A percentile compares a stretch with the other conserved stretches of the same genome.
phyloP scores from a whole-genome alignment of 2,329 filamentous ascomycete genomes.

The Cercospora nicotianae region DNA sequence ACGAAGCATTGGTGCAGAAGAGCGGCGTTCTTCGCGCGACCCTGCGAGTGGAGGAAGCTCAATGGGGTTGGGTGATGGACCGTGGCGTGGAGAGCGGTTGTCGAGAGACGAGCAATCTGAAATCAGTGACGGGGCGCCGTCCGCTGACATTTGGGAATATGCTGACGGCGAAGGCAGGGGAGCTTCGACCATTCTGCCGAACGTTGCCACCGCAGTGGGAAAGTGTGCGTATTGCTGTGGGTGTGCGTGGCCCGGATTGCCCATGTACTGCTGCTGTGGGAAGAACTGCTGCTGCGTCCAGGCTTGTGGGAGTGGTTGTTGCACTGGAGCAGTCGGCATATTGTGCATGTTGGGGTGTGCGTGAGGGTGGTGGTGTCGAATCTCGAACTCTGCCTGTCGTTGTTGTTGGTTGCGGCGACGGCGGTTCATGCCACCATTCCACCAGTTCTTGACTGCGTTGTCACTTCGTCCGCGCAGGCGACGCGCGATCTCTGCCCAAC shows the following conservation, averaged over 20 bases:
- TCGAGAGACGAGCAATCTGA: slow-evolving; percentile 61
- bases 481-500: slow-evolving; percentile 91
- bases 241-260: slow-evolving; percentile 26
- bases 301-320: slow-evolving; percentile 31
- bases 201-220: slow-evolving; percentile 33
- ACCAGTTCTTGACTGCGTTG: slow-evolving; percentile 98
- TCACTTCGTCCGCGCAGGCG: slow-evolving; percentile 81
- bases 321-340: slow-evolving; percentile 27
- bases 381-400: slow-evolving; percentile 38
- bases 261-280: slow-evolving; percentile 31
- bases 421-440: slow-evolving; percentile 90
- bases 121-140: slow-evolving; percentile 66
- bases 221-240: slow-evolving; percentile 37
- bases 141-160: slow-evolving; percentile 63
- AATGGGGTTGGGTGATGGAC: slow-evolving; percentile 44
- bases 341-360: slow-evolving; percentile 29
- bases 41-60: slow-evolving; percentile 45
- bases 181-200: slow-evolving; percentile 48
- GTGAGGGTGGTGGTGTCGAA: slow-evolving; percentile 33
- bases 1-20: slow-evolving; percentile 38
- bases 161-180: slow-evolving; percentile 64
- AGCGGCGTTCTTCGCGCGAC: slow-evolving; percentile 34
- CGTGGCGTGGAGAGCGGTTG: slow-evolving; percentile 47
- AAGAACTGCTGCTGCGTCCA: slow-evolving; percentile 27
- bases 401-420: slow-evolving; percentile 51